Conservation (phyloP, 2,329 filamentous ascomycete genomes). For the Metarhizium robertsii region DNA sequence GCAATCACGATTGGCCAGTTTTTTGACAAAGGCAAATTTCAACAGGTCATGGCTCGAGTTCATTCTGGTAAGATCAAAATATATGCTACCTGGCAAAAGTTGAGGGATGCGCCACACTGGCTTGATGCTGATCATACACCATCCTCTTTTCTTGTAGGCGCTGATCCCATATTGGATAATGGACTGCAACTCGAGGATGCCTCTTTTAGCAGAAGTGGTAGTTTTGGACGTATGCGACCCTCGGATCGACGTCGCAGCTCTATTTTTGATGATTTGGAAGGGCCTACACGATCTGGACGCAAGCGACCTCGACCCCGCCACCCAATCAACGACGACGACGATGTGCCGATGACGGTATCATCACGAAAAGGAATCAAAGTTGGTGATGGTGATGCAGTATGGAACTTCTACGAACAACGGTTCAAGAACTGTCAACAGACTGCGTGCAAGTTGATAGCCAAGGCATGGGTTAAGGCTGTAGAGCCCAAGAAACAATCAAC, state of each 20-base stretch:
- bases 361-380: slow-evolving; percentile 40
- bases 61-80: slow-evolving; percentile 25
- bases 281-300: slow-evolving; percentile 15
- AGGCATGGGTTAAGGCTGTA: slow-evolving; percentile 66
- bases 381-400: slow-evolving; percentile 43
- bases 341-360: slow-evolving; percentile 27
- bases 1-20: slow-evolving; percentile 33
- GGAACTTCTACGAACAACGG: slow-evolving; percentile 49
- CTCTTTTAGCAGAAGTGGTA: slow-evolving; percentile 14
- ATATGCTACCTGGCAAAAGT: not conserved
- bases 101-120: not conserved
- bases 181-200: slow-evolving; percentile 17
- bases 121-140: not conserved
- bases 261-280: slow-evolving; percentile 23
- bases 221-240: slow-evolving; percentile 16
- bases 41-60: slow-evolving; percentile 26
- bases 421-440: slow-evolving; percentile 62
- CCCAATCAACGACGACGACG: slow-evolving; percentile 29
- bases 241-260: slow-evolving; percentile 23
- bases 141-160: slow-evolving; percentile 13
- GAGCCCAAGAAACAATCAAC: slow-evolving; percentile 71
- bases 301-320: slow-evolving; percentile 27
- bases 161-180: slow-evolving; percentile 24
- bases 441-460: slow-evolving; percentile 62
- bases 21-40: slow-evolving; percentile 35